Base-by-base conservation (phyloP, 2,329 filamentous ascomycete genomes). In the Huntiella savannae region DNA sequence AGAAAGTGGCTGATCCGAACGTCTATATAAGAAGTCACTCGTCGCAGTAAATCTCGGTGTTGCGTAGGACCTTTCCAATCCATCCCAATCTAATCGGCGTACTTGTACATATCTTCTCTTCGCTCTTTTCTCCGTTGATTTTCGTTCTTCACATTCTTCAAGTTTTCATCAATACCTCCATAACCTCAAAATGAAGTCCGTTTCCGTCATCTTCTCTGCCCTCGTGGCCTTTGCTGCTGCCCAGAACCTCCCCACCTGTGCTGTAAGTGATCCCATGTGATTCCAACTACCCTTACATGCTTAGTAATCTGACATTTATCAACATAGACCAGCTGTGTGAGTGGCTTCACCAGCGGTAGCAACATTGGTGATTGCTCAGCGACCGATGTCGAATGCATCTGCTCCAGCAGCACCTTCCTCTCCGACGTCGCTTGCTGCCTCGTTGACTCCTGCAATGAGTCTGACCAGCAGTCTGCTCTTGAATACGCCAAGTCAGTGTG, bases 371-470 rank as follows among this genome's bases (percentile, higher is more conserved):
- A 59, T 52, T 67, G 64, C 55, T 54, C 53, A 22, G 50, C 55
- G 39, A 52, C 62, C 53, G 61, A 65, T 56, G 55, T 63, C 49
- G 54, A 52, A 45, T 67, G 64, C 55, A 58, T 66, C 54, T 67
- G 64, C 59, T 28, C 17, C 37, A 55, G 53, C 54, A 64, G 64
- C 58, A 46, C 57, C 38, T 66, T 66, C 58, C 56, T 67, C 47
- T 51, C 54, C 51, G 53, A 52, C 51, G 63, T 66, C 41, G 61
- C 63, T 44, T 67, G 64, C 59, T 66, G 64, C 52, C 56, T 67
- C 43, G 54, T 54, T 37, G 53, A 55, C 33, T 52, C 51, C 39
- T 67, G 64, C 55, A 53, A 57, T 51, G 37, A 51, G 7, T 43
- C 52, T 4, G 61, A 60, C 34, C 59, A 62, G 51, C 49, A 55